These are phyloP conservation scores for Coprinopsis strossmayeri DNA, from an alignment of 768 basidiomycete genomes.

Conservation along the genomic window DNA sequence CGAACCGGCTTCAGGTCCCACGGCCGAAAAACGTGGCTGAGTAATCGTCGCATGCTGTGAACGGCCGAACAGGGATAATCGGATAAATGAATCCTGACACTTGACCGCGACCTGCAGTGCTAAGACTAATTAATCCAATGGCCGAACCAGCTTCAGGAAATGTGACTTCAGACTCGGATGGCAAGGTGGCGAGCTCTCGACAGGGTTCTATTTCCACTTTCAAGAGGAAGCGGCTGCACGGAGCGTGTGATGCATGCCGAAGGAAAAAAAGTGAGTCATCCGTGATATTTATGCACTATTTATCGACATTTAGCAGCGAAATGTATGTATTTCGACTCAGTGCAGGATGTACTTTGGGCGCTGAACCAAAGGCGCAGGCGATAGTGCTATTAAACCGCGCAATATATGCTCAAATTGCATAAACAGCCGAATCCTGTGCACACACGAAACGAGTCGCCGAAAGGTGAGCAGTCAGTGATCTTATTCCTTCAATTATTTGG, in stretches of 20 bases:
- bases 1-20: too few species aligned
- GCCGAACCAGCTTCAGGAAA: background rate
- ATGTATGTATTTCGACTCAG: background rate
- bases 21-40: too few species aligned
- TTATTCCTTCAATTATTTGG: too few species aligned
- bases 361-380: background rate
- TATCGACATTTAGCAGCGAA: slow-evolving; percentile 5
- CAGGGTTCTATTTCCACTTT: background rate
- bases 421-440: background rate
- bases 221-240: slow-evolving; percentile 2
- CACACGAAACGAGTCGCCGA: background rate
- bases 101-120: too few species aligned
- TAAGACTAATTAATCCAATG: too few species aligned
- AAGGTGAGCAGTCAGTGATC: background rate
- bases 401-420: slow-evolving; percentile 4
- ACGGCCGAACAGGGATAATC: too few species aligned
- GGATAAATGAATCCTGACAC: too few species aligned
- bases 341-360: background rate
- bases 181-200: background rate
- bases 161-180: background rate
- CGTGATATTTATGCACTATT: background rate
- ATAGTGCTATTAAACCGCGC: background rate
- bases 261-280: slow-evolving; percentile 3
- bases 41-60: too few species aligned
- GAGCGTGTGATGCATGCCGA: slow-evolving; percentile 1